Evolutionary conservation across 345 rosid species (phyloP), one percentile per base, ranked within the genome.

Genomic region (Acer negundo): DNA sequence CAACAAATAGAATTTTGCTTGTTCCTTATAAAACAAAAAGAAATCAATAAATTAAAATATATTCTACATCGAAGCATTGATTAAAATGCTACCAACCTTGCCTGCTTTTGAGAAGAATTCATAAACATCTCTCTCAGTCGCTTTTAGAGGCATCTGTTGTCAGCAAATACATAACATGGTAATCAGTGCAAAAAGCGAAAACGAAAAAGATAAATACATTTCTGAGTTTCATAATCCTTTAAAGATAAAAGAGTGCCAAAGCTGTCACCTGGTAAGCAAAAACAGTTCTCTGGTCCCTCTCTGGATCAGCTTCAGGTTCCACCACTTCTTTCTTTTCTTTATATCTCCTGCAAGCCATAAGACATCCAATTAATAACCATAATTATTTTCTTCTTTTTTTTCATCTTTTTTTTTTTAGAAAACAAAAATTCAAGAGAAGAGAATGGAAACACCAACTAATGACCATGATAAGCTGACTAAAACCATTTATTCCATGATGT

Each of bases 261-360:
- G 75, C 7, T 55, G 78, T 56, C 23, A 69, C 98, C 97, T 93
- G 98, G 78, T 94, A 94, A 19, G 97, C 98, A 86, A 94, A 94
- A 82, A 94, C 98, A 12, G 98, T 93, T 86, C 97, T 87, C 81
- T 93, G 98, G 82, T 94, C 98, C 83, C 98, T 93, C 86, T 94
- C 98, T 2, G 98, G 98, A 85, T 94, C 98, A 56, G 89, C 92
- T 85, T 93, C 98, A 76, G 95, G 92, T 82, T 93, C 97, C 72
- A 80, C 80, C 2, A 75, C 80, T 69, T 94, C 97, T 81, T 90
- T 93, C 90, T 94, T 93, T 19, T 94, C 97, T 86, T 81, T 94
- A 69, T 74, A 87, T 83, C 90, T 90, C 88, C 97, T 94, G 86
- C 69, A 79, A 70, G 58, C 23, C 58, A 65, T 64, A 61, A 26